phyloP scores from a whole-genome alignment of 345 rosid species.

The Boechera retrofracta region DNA sequence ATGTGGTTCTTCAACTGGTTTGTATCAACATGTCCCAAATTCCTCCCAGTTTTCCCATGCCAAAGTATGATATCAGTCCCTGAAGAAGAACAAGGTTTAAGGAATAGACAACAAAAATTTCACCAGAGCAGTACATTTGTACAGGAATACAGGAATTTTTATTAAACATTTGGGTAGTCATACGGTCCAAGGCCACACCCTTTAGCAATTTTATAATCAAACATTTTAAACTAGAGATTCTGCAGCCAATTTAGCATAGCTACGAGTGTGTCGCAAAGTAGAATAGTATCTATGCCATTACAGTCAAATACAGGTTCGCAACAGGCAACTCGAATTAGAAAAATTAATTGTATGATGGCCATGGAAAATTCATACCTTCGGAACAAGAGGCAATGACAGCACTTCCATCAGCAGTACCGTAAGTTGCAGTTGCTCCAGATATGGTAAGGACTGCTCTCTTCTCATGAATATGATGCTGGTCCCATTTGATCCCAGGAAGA shows the following conservation, averaged over 20 bases:
- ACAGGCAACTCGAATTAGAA: neutral
- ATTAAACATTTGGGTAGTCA: slow-evolving; percentile 1
- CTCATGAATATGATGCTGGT: slow-evolving; percentile 78
- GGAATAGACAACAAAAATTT: slow-evolving; percentile 13
- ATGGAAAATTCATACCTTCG: slow-evolving; percentile 61
- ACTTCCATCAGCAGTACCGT: slow-evolving; percentile 92
- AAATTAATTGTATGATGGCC: neutral
- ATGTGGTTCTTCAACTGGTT: slow-evolving; percentile 93
- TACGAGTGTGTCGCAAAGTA: neutral
- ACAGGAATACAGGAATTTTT: slow-evolving; percentile 7
- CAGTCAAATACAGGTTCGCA: neutral
- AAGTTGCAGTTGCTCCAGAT: slow-evolving; percentile 75
- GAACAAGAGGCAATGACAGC: slow-evolving; percentile 82
- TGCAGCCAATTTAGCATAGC: neutral
- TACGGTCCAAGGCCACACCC: slow-evolving; percentile 4
- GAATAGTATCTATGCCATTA: slow-evolving; percentile 8
- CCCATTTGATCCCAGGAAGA: slow-evolving; percentile 87
- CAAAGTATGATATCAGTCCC: slow-evolving; percentile 95
- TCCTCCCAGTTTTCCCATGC: slow-evolving; percentile 93
- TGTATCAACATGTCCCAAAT: slow-evolving; percentile 84
- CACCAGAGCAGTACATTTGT: slow-evolving; percentile 11
- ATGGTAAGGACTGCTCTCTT: slow-evolving; percentile 63
- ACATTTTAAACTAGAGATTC: neutral
- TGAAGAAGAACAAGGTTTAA: slow-evolving; percentile 40
- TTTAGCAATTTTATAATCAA: slow-evolving; percentile 11